Evolutionary conservation across 441 rosid genomes (phyloP), one percentile per base, ranked within the genome.

Genomic region (Aleurites moluccanus): DNA sequence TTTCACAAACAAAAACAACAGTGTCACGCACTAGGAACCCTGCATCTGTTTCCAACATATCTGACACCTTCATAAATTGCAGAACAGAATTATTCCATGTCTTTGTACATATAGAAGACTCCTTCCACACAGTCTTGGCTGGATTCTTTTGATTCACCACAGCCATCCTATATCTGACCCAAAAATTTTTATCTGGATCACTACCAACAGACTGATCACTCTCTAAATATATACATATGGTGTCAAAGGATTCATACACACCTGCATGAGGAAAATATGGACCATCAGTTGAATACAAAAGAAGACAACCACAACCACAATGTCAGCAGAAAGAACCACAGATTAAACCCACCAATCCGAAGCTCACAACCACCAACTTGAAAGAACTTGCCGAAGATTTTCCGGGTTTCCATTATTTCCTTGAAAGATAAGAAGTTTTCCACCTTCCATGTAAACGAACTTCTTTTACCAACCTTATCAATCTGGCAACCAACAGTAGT

Each of bases 111-210:
- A 96, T 96, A 35, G 99, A 96, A 82, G 99, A 96, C 84, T 96
- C 99, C 87, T 94, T 96, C 98, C 98, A 94, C 80, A 96, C 96
- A 67, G 97, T 96, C 85, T 91, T 96, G 74, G 91, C 85, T 5
- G 97, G 90, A 83, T 86, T 89, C 85, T 94, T 96, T 82, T 94
- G 98, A 89, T 96, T 96, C 74, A 91, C 89, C 74, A 96, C 91
- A 68, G 98, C 97, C 97, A 96, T 96, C 82, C 92, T 90, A 88
- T 96, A 96, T 83, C 89, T 89, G 81, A 96, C 99, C 98, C 99
- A 96, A 83, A 94, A 96, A 83, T 96, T 96, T 81, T 94, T 94
- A 87, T 96, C 98, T 35, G 88, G 92, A 84, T 96, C 99, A 79
- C 88, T 84, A 71, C 89, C 92, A 69, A 85, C 95, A 10, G 96